Base-by-base conservation (phyloP, 1,284 basidiomycete genomes). In the Spongispora temasekensis region DNA sequence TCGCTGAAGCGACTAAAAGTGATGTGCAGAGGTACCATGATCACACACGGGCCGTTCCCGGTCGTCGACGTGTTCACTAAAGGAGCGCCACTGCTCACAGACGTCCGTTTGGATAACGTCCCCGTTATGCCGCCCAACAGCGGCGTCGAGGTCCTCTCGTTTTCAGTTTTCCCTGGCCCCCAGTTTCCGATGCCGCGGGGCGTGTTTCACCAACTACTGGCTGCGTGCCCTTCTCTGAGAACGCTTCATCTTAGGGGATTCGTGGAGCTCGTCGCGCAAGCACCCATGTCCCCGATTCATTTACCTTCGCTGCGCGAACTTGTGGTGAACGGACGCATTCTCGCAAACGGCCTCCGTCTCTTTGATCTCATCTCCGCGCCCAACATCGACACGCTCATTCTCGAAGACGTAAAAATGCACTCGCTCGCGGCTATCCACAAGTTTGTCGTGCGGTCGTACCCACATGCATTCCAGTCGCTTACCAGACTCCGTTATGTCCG, bases 11-110 rank as follows among this genome's bases (percentile, higher is more conserved):
- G 65, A 27, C 48, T 76, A 57, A 65, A 64, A 31, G 42, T 73
- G 56, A 76, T 68, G 71, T 72, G 74, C 34, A 69, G 71, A 34
- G 74, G 73, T 19, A 67, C 70, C 55, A 71, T 74, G 42, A 54
- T 63, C 28, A 59, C 68, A n/a, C 71, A 71, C 21, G 72, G 74
- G 2, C 61, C 72, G 35, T 61, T 73, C 28, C 67, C 73, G 2
- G 57, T 61, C 23, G 57, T 10, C 5, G 57, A 58, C n/a, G 56
- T 72, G 19, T 76, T 73, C 56, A 67, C 64, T 30, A 64, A 61
- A 21, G 71, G 71, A 1, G 73, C 73, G 3, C 71, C 71, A 2
- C 42, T 71, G 23, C 73, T 73, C 37, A 57, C 68, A 25, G 71
- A 73, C 21, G 68, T 73, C 50, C 71, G 67, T 31, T 59, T 73